Percentiles rank a stretch among this genome's conserved stretches.
These are phyloP conservation scores for Wakefieldia striispora DNA, from an alignment of 768 basidiomycete species.

Conservation along the genomic window DNA sequence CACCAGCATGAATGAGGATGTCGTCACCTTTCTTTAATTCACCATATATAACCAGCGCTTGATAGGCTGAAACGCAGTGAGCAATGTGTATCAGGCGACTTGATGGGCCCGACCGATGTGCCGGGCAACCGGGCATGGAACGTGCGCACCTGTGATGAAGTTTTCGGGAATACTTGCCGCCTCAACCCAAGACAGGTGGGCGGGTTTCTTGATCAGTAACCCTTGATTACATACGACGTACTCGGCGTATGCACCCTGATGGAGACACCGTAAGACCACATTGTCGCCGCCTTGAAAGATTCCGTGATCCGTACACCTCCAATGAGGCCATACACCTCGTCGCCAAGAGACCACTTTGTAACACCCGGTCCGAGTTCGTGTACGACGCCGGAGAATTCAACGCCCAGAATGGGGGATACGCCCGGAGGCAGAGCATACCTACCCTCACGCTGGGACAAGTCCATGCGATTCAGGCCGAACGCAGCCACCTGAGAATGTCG, in stretches of 20 bases:
- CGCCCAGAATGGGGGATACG: slow-evolving; percentile 72
- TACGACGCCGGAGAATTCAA: slow-evolving; percentile 80
- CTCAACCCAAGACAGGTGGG: slow-evolving; percentile 72
- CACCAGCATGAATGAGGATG: slow-evolving; percentile 88
- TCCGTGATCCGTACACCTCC: slow-evolving; percentile 60
- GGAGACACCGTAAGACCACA: slow-evolving; percentile 1
- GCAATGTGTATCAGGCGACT: slow-evolving; percentile 3
- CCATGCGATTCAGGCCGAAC: slow-evolving; percentile 91
- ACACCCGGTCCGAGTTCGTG: slow-evolving; percentile 50
- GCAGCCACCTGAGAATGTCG: slow-evolving; percentile 55
- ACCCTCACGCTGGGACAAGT: slow-evolving; percentile 69
- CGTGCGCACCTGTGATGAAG: slow-evolving; percentile 72
- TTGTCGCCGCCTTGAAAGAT: neutral
- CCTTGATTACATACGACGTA: slow-evolving; percentile 67
- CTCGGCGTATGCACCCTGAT: slow-evolving; percentile 88
- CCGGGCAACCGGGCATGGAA: slow-evolving; percentile 3
- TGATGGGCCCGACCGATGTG: slow-evolving; percentile 1
- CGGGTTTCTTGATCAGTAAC: slow-evolving; percentile 73
- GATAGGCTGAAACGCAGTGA: slow-evolving; percentile 44
- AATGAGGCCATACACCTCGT: slow-evolving; percentile 78
- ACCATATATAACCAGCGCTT: slow-evolving; percentile 64
- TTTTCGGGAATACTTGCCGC: slow-evolving; percentile 88
- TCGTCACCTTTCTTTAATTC: slow-evolving; percentile 67
- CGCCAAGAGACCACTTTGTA: slow-evolving; percentile 55
- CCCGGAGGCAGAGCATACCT: slow-evolving; percentile 79